Evolutionary conservation across 2,329 filamentous ascomycete species (phyloP), one percentile per base, ranked within the genome.

Genomic region (Moelleriella libera): DNA sequence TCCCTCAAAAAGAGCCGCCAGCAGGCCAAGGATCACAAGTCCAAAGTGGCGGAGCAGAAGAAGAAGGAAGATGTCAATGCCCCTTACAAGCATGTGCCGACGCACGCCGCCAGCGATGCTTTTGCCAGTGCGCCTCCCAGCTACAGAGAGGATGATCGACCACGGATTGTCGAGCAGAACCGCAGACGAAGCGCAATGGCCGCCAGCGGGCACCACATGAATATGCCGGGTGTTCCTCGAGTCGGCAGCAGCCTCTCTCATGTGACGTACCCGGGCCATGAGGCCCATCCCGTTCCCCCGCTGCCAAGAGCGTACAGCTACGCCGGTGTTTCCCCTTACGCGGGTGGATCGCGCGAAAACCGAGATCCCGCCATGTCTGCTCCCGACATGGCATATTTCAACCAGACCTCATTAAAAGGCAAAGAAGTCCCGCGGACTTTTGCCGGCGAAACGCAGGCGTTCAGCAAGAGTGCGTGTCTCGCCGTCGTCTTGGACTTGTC

Each of bases 21-120:
- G 56, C 71, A 75, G 47, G 72, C 75, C 52, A 77, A 79, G 58
- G 70, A 78, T 45, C 66, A 71, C 49, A 73, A 67, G 40, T 64
- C 67, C 42, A 72, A 74, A 55, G 57, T 68, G 50, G 67, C 63
- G 41, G 70, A 72, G 53, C 68, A 72, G 54, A 62, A 68, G 40
- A 69, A 72, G 46, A 57, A 62, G 41, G 68, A 70, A 51, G 57
- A 61, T 39, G 49, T 49, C 11, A 47, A 52, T 47, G 51, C 63
- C n/a, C 67, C 72, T 10, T 82, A 82, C 60, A 72, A 65, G 46
- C 78, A 82, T 57, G 61, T 78, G 21, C 76, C 78, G n/a, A 80
- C 68, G 11, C 79, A 83, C 57, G 78, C 78, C 30, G 75, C 75
- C 43, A 58, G 68, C 10, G 78, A 82, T 60, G 76, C 78, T 42